Percentiles rank a stretch among this genome's conserved stretches.
Conservation (phyloP, 108 stramenopile genomes). For the Skeletonema grethae region DNA sequence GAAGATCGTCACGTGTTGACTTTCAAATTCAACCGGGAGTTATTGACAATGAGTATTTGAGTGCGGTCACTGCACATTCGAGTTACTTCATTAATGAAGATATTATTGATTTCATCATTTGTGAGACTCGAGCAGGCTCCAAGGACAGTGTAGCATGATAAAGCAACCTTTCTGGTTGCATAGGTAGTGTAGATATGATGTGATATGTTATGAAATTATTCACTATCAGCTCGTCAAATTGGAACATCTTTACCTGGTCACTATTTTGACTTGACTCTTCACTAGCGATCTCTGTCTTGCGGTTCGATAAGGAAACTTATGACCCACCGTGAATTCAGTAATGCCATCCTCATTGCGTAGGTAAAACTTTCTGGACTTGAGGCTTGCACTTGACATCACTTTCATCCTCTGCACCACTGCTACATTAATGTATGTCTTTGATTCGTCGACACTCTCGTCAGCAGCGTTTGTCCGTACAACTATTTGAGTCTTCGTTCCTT, state of each 20-base stretch:
- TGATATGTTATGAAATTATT: not conserved
- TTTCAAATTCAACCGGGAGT: conserved; percentile 77
- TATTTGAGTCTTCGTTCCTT: conserved; percentile 19
- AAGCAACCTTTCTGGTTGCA: not conserved
- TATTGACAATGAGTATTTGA: conserved; percentile 81
- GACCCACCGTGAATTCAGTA: conserved; percentile 75
- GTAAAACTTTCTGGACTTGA: conserved; percentile 43
- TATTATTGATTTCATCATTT: conserved; percentile 69
- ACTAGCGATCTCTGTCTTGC: conserved; percentile 76
- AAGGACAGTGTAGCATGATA: not conserved
- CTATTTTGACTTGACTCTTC: conserved; percentile 44
- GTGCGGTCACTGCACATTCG: conserved; percentile 74
- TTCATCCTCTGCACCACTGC: conserved; percentile 47
- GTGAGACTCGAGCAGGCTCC: conserved; percentile 14
- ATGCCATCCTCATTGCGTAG: conserved; percentile 25
- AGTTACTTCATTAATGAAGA: conserved; percentile 69
- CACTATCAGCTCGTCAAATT: not conserved
- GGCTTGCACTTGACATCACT: conserved; percentile 14
- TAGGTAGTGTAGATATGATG: not conserved
- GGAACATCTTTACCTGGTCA: conserved; percentile 4
- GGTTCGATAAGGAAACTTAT: conserved; percentile 70
- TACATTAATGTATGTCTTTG: conserved; percentile 50
- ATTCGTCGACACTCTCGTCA: conserved; percentile 20
- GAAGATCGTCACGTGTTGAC: conserved; percentile 56
- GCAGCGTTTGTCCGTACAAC: conserved; percentile 22